These are phyloP conservation scores for Fusarium sp. DNA, from an alignment of 2,329 filamentous ascomycete species.

Conservation along the genomic window DNA sequence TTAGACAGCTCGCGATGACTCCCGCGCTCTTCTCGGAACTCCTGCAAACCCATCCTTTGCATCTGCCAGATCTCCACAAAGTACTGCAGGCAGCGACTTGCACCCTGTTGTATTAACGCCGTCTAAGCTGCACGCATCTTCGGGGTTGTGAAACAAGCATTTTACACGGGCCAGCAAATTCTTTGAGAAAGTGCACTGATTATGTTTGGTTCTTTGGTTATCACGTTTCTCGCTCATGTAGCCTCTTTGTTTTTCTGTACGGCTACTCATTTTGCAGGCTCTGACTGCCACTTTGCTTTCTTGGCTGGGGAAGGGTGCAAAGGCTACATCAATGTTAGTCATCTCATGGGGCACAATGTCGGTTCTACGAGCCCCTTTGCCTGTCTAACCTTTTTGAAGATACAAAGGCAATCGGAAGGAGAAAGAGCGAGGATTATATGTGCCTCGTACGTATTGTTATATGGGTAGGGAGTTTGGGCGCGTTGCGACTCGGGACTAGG, in stretches of 20 bases:
- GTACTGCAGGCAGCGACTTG: slow-evolving; percentile 5
- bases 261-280: slow-evolving; percentile 33
- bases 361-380: background rate
- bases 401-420: slow-evolving; percentile 19
- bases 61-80: slow-evolving; percentile 23
- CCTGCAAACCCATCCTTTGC: slow-evolving; percentile 24
- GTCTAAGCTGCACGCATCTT: slow-evolving; percentile 1
- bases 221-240: slow-evolving; percentile 19
- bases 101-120: slow-evolving; percentile 3
- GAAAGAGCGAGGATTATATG: slow-evolving; percentile 31
- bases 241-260: slow-evolving; percentile 39
- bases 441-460: slow-evolving; percentile 43
- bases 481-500: slow-evolving; percentile 31
- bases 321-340: slow-evolving; percentile 8
- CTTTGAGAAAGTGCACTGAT: slow-evolving; percentile 21
- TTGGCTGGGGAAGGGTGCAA: slow-evolving; percentile 21
- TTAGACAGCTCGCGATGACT: slow-evolving; percentile 54
- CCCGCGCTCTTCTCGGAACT: slow-evolving; percentile 39
- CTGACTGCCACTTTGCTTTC: slow-evolving; percentile 21
- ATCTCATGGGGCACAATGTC: background rate
- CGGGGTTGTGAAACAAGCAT: slow-evolving; percentile 10
- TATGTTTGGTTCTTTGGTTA: slow-evolving; percentile 32
- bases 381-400: slow-evolving; percentile 14
- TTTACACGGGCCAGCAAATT: slow-evolving; percentile 1
- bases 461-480: slow-evolving; percentile 47